A percentile compares a stretch with the other conserved stretches of the same genome.
phyloP scores from a whole-genome alignment of 768 basidiomycete genomes.

The Russula earlei region DNA sequence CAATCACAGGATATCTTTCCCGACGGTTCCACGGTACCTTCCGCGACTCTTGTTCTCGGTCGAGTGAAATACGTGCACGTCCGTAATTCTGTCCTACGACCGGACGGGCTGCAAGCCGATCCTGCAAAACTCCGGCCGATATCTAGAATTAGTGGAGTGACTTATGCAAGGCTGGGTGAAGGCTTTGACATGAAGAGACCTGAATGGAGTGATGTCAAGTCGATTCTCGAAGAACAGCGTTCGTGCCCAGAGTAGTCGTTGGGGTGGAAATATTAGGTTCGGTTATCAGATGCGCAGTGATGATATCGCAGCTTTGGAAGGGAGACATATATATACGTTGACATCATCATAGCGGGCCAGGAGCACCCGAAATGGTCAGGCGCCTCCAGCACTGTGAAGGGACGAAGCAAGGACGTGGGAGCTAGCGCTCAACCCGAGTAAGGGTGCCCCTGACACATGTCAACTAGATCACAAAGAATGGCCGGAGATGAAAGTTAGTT shows the following conservation, averaged over 20 bases:
- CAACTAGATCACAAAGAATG: slow-evolving; percentile 1
- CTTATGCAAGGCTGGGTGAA: slow-evolving; percentile 40
- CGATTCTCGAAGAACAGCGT: slow-evolving; percentile 15
- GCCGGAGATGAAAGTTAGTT: slow-evolving; percentile 9
- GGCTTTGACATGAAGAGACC: slow-evolving; percentile 39
- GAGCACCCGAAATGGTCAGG: slow-evolving; percentile 1
- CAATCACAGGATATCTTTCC: slow-evolving; percentile 40
- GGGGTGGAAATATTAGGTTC: background rate
- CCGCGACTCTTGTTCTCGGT: slow-evolving; percentile 42
- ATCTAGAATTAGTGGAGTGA: slow-evolving; percentile 45
- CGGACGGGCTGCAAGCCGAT: slow-evolving; percentile 36
- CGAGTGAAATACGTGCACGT: slow-evolving; percentile 46
- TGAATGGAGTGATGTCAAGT: slow-evolving; percentile 33
- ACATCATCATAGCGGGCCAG: slow-evolving; percentile 7
- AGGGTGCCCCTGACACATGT: slow-evolving; percentile 2
- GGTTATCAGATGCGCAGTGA: slow-evolving; percentile 12
- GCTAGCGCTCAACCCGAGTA: slow-evolving; percentile 1
- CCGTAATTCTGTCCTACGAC: slow-evolving; percentile 37
- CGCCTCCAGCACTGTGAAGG: background rate
- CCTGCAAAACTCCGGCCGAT: slow-evolving; percentile 39
- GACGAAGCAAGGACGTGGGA: slow-evolving; percentile 18
- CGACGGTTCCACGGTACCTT: slow-evolving; percentile 29
- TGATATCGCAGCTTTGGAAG: slow-evolving; percentile 11
- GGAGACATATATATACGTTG: background rate
- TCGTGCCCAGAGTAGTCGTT: slow-evolving; percentile 1